Base-by-base conservation (phyloP, 306 rosid genomes). In the Sechiopsis laciniata region DNA sequence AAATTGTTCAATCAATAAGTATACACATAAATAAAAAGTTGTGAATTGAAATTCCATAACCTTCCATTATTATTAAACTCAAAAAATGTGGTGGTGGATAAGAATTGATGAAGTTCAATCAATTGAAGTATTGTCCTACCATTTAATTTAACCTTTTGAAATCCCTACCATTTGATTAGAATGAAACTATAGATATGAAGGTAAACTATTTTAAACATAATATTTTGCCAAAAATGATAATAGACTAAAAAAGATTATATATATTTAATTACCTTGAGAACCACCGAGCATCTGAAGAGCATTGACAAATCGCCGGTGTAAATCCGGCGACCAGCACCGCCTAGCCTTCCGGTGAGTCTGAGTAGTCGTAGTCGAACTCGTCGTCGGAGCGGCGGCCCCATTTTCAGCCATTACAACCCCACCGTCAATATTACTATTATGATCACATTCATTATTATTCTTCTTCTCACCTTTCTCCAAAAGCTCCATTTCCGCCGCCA, bases 251-350 rank as follows among this genome's bases (percentile, higher is more conserved):
- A 2, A 21, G 0, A 19, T 8, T 0, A 20, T 10, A 13, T 15
- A 52, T 86, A 22, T 32, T 22, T 26, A 24, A 12, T 15, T 86
- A 88, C 93, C 93, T 84, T 88, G 93, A 76, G 93, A 86, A 62
- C 93, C 93, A 53, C 93, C 93, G 11, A 88, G 93, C 90, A 86
- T 81, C 71, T 84, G 87, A 74, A 88, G 93, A 63, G 93, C 93
- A 84, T 82, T 84, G 17, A 88, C 88, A 62, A 88, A 88, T 80
- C 88, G 37, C 21, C 93, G 81, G 83, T 88, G 93, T 84, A 88
- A 76, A 58, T 88, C 93, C 0, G 90, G 90, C 67, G 93, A 88
- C 93, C 93, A 88, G 51, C 93, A 88, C 62, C 93, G 83, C 63
- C 93, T 86, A 3, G 88, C 87, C 77, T 88, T 88, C 82, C 90